A percentile compares a stretch with the other conserved stretches of the same genome.
These are phyloP conservation scores for Cryptococcus maquisensis DNA, from an alignment of 1,284 basidiomycete species.

Conservation along the genomic window DNA sequence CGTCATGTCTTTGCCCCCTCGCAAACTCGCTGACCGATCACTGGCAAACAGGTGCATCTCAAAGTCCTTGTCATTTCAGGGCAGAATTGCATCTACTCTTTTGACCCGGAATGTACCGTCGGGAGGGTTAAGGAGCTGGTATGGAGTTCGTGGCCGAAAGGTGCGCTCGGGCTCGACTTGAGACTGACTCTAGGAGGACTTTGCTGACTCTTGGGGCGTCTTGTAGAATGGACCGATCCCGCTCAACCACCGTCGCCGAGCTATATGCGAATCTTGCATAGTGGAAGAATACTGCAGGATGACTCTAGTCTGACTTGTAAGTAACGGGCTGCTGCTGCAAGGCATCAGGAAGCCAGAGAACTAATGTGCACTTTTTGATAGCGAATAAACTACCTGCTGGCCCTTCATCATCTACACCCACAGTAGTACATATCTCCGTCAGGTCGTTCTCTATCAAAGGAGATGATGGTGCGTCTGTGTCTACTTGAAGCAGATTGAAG, in stretches of 20 bases:
- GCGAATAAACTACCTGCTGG: conserved; percentile 39
- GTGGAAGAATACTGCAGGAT: conserved; percentile 78
- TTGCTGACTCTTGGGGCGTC: background rate
- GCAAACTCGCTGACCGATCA: no score
- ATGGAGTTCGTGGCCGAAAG: conserved; percentile 76
- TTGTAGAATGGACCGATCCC: conserved; percentile 67
- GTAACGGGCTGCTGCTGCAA: conserved; percentile 35
- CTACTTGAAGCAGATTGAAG: no score
- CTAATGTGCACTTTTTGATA: conserved; percentile 9
- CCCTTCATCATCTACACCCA: conserved; percentile 51
- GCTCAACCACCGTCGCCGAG: conserved; percentile 68
- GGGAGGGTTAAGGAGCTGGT: conserved; percentile 77
- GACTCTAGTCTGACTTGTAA: conserved; percentile 69
- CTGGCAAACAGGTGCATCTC: conserved; percentile 56
- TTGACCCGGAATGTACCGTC: conserved; percentile 71
- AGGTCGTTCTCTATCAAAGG: conserved; percentile 54
- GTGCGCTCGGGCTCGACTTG: conserved; percentile 49
- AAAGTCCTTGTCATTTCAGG: conserved; percentile 75
- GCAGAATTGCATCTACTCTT: conserved; percentile 64
- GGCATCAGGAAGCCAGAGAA: background rate
- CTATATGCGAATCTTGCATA: conserved; percentile 69
- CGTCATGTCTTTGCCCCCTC: background rate
- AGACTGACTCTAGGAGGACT: background rate
- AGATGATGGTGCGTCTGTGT: conserved; percentile 34
- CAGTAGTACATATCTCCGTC: conserved; percentile 75